Base-by-base conservation (phyloP, 306 rosid genomes). In the Echinosophora koreensis region DNA sequence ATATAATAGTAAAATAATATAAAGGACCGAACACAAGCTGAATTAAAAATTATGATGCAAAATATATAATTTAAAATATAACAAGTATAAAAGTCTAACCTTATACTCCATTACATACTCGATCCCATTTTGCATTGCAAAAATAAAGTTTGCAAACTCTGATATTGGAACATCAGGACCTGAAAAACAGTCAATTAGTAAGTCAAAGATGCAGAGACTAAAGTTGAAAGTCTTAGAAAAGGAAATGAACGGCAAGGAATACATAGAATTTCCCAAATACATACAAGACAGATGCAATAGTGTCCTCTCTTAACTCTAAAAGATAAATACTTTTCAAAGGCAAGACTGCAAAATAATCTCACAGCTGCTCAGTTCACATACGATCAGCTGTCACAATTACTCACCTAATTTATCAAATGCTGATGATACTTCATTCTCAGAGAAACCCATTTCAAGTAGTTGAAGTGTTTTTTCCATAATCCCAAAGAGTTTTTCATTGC, bases 391-490 rank as follows among this genome's bases (percentile, higher is more conserved):
- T 74, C 71, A 64, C n/a, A 71, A 81, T 66, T 72, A 88, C 88
- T 85, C 70, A 89, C 98, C 98, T 82, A 84, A 80, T 80, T 58
- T 90, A 82, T 95, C 98, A 47, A 95, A 71, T 69, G 96, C 97
- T 65, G 85, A 82, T 27, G 98, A 95, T 77, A 95, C 93, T 87
- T 95, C 93, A 55, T 63, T 84, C 88, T 95, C 97, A 32, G 96
- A 88, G 86, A 95, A 95, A 62, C 98, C 98, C 96, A 95, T 95
- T 84, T 92, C 92, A 76, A 95, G 93, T 87, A 95, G 86, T 8
- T 81, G 86, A 67, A 95, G 90, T 9, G 97, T 88, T 85, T 88
- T 92, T 75, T 87, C 97, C 98, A 92, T 95, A 47, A 91, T 89
- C 72, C 96, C 97, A 79, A 76, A 95, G 76, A 95, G 86, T 61